A percentile compares a stretch with the other conserved stretches of the same genome.
Conservation (phyloP, 2,329 filamentous ascomycete genomes). For the Cryphonectria radicalis region DNA sequence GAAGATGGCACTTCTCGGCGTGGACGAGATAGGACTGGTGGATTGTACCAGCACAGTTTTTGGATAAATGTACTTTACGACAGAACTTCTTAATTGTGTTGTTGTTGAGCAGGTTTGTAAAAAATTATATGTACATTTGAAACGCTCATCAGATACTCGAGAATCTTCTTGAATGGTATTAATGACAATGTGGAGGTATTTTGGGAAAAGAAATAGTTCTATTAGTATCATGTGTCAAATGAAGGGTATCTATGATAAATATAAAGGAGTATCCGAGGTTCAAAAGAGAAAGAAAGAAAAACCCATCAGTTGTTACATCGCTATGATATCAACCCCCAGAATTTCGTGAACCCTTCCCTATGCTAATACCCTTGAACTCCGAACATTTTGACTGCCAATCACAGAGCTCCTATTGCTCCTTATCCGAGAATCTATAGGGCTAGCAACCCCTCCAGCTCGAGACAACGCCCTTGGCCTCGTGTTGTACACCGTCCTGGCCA, state of each 20-base stretch:
- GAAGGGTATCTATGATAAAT: constrained; percentile 7
- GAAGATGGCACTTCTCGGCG: constrained; percentile 35
- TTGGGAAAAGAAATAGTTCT: neutral
- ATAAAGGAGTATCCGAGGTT: neutral
- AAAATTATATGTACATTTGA: neutral
- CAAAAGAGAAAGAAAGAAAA: neutral
- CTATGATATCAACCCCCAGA: neutral
- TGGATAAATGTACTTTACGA: neutral
- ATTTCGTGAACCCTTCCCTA: neutral
- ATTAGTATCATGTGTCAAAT: neutral
- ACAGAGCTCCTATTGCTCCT: constrained; percentile 13
- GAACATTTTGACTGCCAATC: constrained; percentile 8
- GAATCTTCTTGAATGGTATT: neutral
- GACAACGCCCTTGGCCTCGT: neutral
- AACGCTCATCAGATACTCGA: neutral
- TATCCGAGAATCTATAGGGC: neutral
- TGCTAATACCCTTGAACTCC: constrained; percentile 13
- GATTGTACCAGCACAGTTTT: constrained; percentile 34
- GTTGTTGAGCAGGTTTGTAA: neutral
- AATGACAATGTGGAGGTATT: neutral
- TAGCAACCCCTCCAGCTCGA: neutral
- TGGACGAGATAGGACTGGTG: constrained; percentile 32
- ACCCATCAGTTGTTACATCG: neutral
- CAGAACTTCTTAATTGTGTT: neutral
- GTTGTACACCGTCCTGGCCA: neutral